phyloP scores from a whole-genome alignment of 73 alveolate genomes.

The Halteria grandinella region DNA sequence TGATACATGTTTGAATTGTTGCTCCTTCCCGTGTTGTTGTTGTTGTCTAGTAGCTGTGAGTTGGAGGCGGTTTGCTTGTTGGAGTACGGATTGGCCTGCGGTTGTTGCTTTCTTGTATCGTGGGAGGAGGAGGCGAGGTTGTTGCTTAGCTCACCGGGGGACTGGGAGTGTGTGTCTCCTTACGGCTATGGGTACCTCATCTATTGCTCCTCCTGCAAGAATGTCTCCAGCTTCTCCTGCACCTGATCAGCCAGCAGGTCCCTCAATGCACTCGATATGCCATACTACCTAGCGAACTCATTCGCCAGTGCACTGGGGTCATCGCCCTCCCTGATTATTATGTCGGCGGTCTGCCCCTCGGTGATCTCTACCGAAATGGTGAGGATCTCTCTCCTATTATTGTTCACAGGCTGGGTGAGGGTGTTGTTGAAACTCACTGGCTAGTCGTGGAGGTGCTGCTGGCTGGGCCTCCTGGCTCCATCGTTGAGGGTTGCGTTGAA shows the following conservation, averaged over 20 bases:
- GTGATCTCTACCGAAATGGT: conserved; percentile 81
- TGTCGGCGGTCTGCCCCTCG: conserved; percentile 64
- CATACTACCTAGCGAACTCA: conserved; percentile 57
- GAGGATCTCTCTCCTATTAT: conserved; percentile 52
- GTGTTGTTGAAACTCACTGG: neutral
- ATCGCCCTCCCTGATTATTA: conserved; percentile 65
- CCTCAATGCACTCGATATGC: conserved; percentile 39
- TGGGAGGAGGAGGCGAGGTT: too few relatives aligned
- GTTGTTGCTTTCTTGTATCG: too few relatives aligned
- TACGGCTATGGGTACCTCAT: too few relatives aligned
- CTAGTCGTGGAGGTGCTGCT: neutral
- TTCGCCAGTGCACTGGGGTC: conserved; percentile 63
- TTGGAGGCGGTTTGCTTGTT: too few relatives aligned
- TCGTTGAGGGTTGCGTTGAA: neutral
- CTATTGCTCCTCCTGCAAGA: neutral
- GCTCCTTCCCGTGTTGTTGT: too few relatives aligned
- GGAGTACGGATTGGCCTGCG: too few relatives aligned
- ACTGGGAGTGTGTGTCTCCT: too few relatives aligned
- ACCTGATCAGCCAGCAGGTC: conserved; percentile 55
- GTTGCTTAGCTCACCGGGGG: too few relatives aligned
- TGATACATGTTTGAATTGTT: too few relatives aligned
- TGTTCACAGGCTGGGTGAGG: too few relatives aligned
- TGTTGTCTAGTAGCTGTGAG: too few relatives aligned
- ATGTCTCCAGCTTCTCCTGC: conserved; percentile 35
- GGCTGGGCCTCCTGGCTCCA: neutral